Base-by-base conservation (phyloP, 2,329 filamentous ascomycete species). In the Penicillium verrucosum region DNA sequence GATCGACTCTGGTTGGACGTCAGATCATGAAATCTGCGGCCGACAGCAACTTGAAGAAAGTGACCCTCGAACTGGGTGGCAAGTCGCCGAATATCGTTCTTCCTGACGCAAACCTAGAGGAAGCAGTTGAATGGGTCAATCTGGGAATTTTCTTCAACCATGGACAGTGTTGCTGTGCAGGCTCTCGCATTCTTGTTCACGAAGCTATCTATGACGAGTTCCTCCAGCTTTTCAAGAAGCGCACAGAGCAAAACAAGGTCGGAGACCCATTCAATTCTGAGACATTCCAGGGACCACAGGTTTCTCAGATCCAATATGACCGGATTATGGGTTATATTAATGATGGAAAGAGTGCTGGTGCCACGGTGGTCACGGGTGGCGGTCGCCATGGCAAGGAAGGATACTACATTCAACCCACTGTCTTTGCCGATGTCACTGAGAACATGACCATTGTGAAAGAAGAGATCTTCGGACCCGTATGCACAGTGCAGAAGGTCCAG, bases 321-420 rank as follows among this genome's bases (percentile, higher is more conserved):
- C 87, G 89, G 64, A 90, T 94, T 77, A 92, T 93, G 89, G 81
- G 76, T 65, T 86, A 85, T 76, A 88, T 89, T 68, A 75, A 92
- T 70, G 78, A 82, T 58, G 86, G 85, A 58, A 87, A 87, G 76
- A 77, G 82, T 62, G 80, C 78, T 16, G 86, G 86, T 64, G 85
- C 86, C 51, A 87, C 75, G 37, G 70, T 93, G 56, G 82, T 86
- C 68, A 83, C 79, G 32, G 86, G 86, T 63, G 86, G 86, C 65
- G 85, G 87, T 71, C 86, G 85, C 64, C 86, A 86, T 75, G 89
- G 89, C 57, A 76, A 81, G 67, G 87, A 90, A 81, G 89, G 89
- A 60, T 94, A 89, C 83, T 95, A 92, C 80, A 92, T 95, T 75
- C 80, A 92, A 81, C 90, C 90, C 29, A 95, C 90, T 68, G 91